phyloP scores from a whole-genome alignment of 2,329 filamentous ascomycete genomes.

The Endocalyx cinctus region DNA sequence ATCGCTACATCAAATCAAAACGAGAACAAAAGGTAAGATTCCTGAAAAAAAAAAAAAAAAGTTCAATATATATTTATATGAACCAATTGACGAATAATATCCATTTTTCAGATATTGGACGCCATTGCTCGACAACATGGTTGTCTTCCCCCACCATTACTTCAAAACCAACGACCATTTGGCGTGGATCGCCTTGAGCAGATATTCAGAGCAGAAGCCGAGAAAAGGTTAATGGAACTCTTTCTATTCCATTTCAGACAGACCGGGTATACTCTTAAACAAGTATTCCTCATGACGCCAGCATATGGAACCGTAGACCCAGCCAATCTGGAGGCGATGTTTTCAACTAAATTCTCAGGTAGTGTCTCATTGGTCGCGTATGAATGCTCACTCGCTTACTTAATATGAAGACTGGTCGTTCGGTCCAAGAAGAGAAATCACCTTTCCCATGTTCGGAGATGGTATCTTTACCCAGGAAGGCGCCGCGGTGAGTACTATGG shows the following conservation, averaged over 20 bases:
- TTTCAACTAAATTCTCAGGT: conserved; percentile 17
- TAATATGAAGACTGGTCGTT: conserved; percentile 18
- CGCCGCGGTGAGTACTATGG: conserved; percentile 14
- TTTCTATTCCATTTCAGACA: conserved; percentile 13
- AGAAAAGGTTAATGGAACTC: conserved; percentile 12
- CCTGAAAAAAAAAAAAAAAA: not conserved
- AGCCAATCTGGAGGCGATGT: conserved; percentile 16
- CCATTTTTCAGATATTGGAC: conserved; percentile 8
- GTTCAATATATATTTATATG: not conserved
- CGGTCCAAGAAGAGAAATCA: conserved; percentile 18
- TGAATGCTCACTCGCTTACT: not conserved
- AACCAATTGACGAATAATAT: too few relatives aligned
- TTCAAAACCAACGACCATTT: conserved; percentile 11
- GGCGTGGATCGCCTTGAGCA: conserved; percentile 13
- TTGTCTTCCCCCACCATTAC: conserved; percentile 9
- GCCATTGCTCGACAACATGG: conserved; percentile 9
- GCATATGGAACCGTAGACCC: conserved; percentile 18
- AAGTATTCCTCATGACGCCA: conserved; percentile 10
- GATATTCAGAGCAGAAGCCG: conserved; percentile 11
- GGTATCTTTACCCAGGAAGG: conserved; percentile 33
- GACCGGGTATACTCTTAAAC: conserved; percentile 13
- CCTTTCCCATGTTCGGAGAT: conserved; percentile 29
- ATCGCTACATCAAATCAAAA: conserved; percentile 4
- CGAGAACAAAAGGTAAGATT: conserved; percentile 6
- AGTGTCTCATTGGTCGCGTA: not conserved